Base-by-base conservation (phyloP, 108 stramenopile species). In the Aureococcus anophagefferens region DNA sequence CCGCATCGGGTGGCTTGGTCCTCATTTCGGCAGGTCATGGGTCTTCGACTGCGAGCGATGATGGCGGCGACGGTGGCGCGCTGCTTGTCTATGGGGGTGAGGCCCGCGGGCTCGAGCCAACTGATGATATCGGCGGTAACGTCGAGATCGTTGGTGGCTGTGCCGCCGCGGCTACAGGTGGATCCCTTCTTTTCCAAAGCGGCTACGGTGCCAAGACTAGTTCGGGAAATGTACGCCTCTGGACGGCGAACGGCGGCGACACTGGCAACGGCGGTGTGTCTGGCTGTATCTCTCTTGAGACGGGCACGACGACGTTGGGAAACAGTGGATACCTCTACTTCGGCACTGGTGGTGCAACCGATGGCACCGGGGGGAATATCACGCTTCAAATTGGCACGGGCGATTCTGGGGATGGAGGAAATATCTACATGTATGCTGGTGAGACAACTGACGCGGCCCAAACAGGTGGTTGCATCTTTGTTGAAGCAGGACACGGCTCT, bases 11-110 rank as follows among this genome's bases (percentile, higher is more conserved):
- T 9, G 83, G 83, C 25, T 65, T 64, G 33, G 74, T 86, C 29
- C 64, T 70, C 15, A 46, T 87, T 25, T 44, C 64, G 33, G 85
- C 77, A 28, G 88, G 88, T 62, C 80, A 82, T 32, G 86, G 82
- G 13, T 70, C 67, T 11, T 78, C 81, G 0, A 36, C 63, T 0
- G 63, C 37, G 15, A n/a, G 28, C 32, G 46, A 21, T 17, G 62
- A 76, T 63, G 79, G 79, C 32, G 79, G 79, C 0, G 64, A 80
- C 40, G 79, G 79, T 33, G 79, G 79, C 16, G 64, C 76, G 7
- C 45, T 80, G 33, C 45, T 67, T 21, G 16, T 80, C 0, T 76
- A 32, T 29, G 79, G 75, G 14, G 79, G 79, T 5, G 62, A 59
- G 14, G 76, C 68, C 15, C 29, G 33, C 9, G 79, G 79, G 13